Conservation (phyloP, 768 basidiomycete species). For the Fistulinella prunicolor region DNA sequence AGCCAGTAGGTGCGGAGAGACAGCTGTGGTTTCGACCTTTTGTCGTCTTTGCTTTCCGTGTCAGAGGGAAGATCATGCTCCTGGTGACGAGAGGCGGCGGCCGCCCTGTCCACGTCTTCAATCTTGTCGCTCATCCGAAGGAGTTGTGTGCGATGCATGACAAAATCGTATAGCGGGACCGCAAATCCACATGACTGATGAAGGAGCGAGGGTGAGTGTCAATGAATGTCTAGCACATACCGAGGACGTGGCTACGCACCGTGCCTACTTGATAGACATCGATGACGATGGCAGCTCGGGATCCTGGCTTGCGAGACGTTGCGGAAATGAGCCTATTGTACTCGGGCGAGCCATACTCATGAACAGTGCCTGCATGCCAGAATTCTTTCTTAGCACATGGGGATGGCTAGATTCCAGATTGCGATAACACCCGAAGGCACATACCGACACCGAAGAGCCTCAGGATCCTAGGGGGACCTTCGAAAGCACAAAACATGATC, state of each 20-base stretch:
- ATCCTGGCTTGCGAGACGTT: slow-evolving; percentile 50
- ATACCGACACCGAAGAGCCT: slow-evolving; percentile 58
- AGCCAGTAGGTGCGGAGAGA: background rate
- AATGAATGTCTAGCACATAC: background rate
- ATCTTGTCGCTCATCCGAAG: slow-evolving; percentile 37
- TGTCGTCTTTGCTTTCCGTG: background rate
- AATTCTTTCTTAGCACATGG: background rate
- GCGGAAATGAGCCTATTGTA: slow-evolving; percentile 52
- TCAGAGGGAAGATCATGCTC: background rate
- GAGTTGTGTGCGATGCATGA: slow-evolving; percentile 53
- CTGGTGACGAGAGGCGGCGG: slow-evolving; percentile 2
- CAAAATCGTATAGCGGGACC: slow-evolving; percentile 61
- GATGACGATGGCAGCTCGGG: slow-evolving; percentile 57
- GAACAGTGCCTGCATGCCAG: slow-evolving; percentile 45
- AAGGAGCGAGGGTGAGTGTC: background rate
- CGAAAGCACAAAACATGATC: slow-evolving; percentile 58
- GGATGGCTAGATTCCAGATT: no score
- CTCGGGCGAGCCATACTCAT: slow-evolving; percentile 63
- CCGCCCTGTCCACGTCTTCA: slow-evolving; percentile 40
- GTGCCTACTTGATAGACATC: slow-evolving; percentile 57
- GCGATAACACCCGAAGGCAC: no score
- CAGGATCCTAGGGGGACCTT: slow-evolving; percentile 57
- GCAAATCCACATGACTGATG: slow-evolving; percentile 68
- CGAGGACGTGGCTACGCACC: slow-evolving; percentile 25
- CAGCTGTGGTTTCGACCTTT: slow-evolving; percentile 10